Percentiles rank a stretch among this genome's conserved stretches.
These are phyloP conservation scores for Hippophae tibetana DNA, from an alignment of 306 rosid species.

Conservation along the genomic window DNA sequence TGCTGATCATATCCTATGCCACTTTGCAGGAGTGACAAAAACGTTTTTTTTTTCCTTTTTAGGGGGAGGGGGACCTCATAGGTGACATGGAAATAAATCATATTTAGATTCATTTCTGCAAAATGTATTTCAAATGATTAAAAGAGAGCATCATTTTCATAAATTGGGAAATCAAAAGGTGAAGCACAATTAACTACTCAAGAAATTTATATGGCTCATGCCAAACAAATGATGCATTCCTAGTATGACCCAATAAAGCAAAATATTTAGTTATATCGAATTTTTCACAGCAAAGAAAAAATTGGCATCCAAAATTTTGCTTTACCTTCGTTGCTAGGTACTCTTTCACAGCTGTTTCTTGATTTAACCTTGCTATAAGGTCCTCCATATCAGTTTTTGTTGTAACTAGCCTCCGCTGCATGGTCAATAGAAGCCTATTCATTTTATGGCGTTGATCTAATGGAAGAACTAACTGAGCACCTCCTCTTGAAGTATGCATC, in stretches of 20 bases:
- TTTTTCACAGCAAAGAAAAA: neutral
- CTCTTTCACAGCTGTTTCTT: slow-evolving; percentile 93
- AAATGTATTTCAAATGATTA: no score
- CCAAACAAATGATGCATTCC: neutral
- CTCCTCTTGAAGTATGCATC: slow-evolving; percentile 37
- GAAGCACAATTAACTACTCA: no score
- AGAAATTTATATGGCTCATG: no score
- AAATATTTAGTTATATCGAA: slow-evolving; percentile 1
- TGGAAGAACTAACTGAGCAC: slow-evolving; percentile 73
- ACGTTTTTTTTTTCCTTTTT: neutral
- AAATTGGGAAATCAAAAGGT: no score
- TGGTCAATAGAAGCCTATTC: slow-evolving; percentile 77
- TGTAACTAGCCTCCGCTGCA: slow-evolving; percentile 83
- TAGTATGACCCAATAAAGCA: neutral
- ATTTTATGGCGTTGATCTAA: slow-evolving; percentile 79
- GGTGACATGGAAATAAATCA: no score
- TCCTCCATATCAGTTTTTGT: slow-evolving; percentile 96
- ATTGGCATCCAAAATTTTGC: slow-evolving; percentile 7
- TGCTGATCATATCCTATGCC: neutral
- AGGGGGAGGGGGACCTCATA: no score
- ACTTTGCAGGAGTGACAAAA: neutral
- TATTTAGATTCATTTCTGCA: no score
- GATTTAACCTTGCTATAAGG: slow-evolving; percentile 82
- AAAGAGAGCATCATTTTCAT: no score
- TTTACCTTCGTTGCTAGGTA: slow-evolving; percentile 86